Percentiles rank a stretch among this genome's conserved stretches.
These are phyloP conservation scores for Hypomontagnella submonticulosa DNA, from an alignment of 495 filamentous ascomycete species.

Conservation along the genomic window DNA sequence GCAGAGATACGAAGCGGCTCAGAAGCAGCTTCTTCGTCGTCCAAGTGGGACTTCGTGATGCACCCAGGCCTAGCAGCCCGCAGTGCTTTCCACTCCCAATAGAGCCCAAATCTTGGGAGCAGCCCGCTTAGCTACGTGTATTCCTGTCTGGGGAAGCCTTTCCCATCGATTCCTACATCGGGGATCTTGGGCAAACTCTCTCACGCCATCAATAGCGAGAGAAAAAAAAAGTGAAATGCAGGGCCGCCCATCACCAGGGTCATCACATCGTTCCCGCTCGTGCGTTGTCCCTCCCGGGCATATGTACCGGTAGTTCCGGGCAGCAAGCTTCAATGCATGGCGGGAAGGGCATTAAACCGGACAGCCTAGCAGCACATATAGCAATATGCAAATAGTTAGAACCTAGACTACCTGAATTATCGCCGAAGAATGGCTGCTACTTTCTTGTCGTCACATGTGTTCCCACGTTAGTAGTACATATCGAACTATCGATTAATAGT, in stretches of 20 bases:
- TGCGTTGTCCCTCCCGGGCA: slow-evolving; percentile 45
- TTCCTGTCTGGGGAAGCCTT: slow-evolving; percentile 42
- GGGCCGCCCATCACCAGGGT: slow-evolving; percentile 40
- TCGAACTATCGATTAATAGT: slow-evolving; percentile 32
- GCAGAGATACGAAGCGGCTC: slow-evolving; percentile 46
- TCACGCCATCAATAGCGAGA: slow-evolving; percentile 37
- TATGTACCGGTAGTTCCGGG: slow-evolving; percentile 45
- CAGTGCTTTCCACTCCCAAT: slow-evolving; percentile 36
- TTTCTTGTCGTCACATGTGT: slow-evolving; percentile 17
- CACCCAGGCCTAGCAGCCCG: slow-evolving; percentile 28
- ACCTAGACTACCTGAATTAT: not conserved
- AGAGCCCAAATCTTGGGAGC: slow-evolving; percentile 45
- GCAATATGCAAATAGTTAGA: slow-evolving; percentile 12
- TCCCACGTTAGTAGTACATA: slow-evolving; percentile 18
- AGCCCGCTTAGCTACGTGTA: slow-evolving; percentile 45
- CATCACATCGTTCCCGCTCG: slow-evolving; percentile 45
- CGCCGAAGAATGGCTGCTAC: slow-evolving; percentile 2
- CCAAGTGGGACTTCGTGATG: slow-evolving; percentile 37
- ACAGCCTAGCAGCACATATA: slow-evolving; percentile 31
- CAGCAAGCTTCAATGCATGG: slow-evolving; percentile 36
- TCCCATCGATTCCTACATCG: slow-evolving; percentile 42
- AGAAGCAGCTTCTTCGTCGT: slow-evolving; percentile 35
- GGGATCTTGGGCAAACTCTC: slow-evolving; percentile 43
- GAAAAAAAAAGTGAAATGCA: slow-evolving; percentile 39
- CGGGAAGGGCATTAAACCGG: slow-evolving; percentile 16